Conservation (phyloP, 2,329 filamentous ascomycete species). For the Bipolaris cookei region DNA sequence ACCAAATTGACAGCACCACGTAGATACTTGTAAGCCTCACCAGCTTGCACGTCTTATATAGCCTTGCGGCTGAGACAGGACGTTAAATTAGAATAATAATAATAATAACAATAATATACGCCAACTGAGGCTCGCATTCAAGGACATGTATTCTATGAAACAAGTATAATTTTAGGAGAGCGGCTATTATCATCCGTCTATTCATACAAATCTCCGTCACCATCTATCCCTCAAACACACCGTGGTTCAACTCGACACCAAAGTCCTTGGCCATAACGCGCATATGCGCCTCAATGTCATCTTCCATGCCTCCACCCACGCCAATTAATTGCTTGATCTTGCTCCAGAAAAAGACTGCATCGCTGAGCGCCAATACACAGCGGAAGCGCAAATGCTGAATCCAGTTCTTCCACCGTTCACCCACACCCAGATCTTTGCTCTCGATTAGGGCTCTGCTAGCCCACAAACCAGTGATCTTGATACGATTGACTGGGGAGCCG, state of each 20-base stretch:
- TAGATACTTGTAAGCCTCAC: too few species aligned
- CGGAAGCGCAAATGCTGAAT: conserved; percentile 84
- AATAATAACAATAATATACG: too few species aligned
- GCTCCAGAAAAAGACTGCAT: conserved; percentile 82
- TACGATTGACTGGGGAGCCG: conserved; percentile 84
- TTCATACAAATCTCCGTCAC: conserved; percentile 1
- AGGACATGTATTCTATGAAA: not conserved
- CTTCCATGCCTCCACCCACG: conserved; percentile 85
- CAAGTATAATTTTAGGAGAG: not conserved
- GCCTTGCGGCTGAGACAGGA: too few species aligned
- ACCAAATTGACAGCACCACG: too few species aligned
- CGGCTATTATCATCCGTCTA: not conserved
- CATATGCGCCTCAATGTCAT: conserved; percentile 90
- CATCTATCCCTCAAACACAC: conserved; percentile 75
- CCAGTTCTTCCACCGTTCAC: conserved; percentile 70
- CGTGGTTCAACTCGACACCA: conserved; percentile 87
- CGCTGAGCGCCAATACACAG: conserved; percentile 74
- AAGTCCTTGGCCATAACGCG: conserved; percentile 86
- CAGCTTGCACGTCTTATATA: too few species aligned
- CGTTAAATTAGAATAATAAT: too few species aligned
- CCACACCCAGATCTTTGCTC: conserved; percentile 67
- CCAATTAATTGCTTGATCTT: conserved; percentile 79
- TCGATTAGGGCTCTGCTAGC: conserved; percentile 83
- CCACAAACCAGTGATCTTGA: conserved; percentile 94
- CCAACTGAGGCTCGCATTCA: not conserved